Evolutionary conservation across 495 filamentous ascomycete species (phyloP).

Genomic region (Trichoderma reesei): DNA sequence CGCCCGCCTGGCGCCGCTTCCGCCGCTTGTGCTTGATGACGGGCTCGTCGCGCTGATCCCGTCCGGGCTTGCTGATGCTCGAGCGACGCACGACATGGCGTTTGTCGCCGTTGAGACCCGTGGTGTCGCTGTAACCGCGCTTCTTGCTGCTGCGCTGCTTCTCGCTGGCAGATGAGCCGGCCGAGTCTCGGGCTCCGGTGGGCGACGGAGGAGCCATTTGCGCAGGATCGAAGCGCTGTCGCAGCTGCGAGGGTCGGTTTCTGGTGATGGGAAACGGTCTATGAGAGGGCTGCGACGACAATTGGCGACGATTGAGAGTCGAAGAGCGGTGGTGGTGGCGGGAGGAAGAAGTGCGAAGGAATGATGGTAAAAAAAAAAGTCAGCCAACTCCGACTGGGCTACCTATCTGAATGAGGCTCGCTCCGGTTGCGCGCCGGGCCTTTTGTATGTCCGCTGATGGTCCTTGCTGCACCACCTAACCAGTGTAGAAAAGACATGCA

Average conservation of each 20-base stretch:
- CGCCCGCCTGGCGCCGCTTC: background rate
- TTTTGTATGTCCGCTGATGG: no score
- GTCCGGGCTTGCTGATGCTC: constrained; percentile 56
- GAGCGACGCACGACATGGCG: constrained; percentile 23
- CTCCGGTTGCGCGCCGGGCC: no score
- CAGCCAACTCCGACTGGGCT: background rate
- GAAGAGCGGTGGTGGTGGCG: background rate
- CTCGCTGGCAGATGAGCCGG: constrained; percentile 15
- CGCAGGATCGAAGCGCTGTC: background rate
- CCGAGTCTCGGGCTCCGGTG: constrained; percentile 10
- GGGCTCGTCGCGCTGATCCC: constrained; percentile 65
- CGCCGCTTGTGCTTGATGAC: constrained; percentile 30
- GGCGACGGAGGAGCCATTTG: background rate
- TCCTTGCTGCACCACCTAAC: no score
- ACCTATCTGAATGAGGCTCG: no score
- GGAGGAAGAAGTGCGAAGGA: background rate
- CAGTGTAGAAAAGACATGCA: background rate
- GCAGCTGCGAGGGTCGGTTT: background rate
- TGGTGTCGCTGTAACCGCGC: constrained; percentile 17
- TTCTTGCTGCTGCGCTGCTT: constrained; percentile 18
- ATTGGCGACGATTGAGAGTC: background rate
- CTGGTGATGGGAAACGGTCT: background rate
- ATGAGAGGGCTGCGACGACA: background rate
- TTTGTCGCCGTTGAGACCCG: constrained; percentile 19
- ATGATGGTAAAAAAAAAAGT: background rate